phyloP scores from a whole-genome alignment of 2,329 filamentous ascomycete species.

The Lizonia empirigonia region DNA sequence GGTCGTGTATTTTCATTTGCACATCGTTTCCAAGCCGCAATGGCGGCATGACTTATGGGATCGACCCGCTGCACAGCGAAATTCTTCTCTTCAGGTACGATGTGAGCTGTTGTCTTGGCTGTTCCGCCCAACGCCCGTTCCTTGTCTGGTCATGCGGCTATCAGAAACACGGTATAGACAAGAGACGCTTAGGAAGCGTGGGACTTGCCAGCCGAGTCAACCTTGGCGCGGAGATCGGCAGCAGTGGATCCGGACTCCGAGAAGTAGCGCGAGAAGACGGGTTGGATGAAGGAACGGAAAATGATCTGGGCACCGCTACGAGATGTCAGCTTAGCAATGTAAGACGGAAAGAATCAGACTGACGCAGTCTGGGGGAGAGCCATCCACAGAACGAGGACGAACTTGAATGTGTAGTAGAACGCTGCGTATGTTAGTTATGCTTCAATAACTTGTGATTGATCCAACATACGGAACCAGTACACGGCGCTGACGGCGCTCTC shows the following conservation, averaged over 20 bases:
- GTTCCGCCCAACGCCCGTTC: not conserved
- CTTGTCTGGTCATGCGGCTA: constrained; percentile 36
- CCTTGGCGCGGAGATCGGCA: constrained; percentile 86
- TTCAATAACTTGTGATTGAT: not conserved
- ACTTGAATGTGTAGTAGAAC: constrained; percentile 99
- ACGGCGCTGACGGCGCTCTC: constrained; percentile 84
- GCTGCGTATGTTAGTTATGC: constrained; percentile 50
- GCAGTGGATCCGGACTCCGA: constrained; percentile 71
- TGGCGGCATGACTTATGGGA: constrained; percentile 34
- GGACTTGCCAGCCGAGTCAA: constrained; percentile 66
- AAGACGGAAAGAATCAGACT: constrained; percentile 44
- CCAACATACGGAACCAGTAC: constrained; percentile 75
- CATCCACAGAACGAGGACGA: constrained; percentile 96
- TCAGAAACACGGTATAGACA: constrained; percentile 32
- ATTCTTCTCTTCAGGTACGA: constrained; percentile 4
- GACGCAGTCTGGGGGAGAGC: constrained; percentile 93
- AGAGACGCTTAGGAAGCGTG: constrained; percentile 24
- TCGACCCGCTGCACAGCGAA: constrained; percentile 17
- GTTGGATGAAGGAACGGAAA: constrained; percentile 94
- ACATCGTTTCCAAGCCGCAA: constrained; percentile 35
- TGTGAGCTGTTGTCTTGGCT: constrained; percentile 1
- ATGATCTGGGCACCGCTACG: constrained; percentile 88
- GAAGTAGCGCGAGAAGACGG: constrained; percentile 94
- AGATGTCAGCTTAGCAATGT: constrained; percentile 29
- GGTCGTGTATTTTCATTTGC: constrained; percentile 29